Base-by-base conservation (phyloP, 2,329 filamentous ascomycete species). In the Pseudogymnoascus sp. region DNA sequence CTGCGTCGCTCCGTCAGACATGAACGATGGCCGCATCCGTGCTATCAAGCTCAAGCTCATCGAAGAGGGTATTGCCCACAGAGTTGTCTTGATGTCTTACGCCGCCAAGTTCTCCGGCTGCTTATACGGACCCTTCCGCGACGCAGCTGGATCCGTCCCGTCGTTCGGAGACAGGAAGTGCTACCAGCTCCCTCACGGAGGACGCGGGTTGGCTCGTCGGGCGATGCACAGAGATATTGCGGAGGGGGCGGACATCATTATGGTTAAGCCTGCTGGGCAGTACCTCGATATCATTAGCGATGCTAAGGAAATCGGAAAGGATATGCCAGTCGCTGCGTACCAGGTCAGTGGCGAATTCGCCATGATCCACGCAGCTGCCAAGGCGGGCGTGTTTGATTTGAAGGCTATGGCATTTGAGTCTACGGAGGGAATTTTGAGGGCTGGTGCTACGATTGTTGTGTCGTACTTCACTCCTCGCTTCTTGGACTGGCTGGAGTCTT, bases 11-110 rank as follows among this genome's bases (percentile, higher is more conserved):
- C 95, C 95, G 1, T 96, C 91, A 1, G 95, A 99, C 76, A 99
- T 99, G 95, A 99, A 97, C 75, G 95, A 99, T 75, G 95, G 95
- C 28, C 89, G 95, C 68, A 96, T 99, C 72, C 90, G 93, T 64
- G 93, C 93, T 66, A 99, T 99, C 76, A 99, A 99, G 82, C 84
- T 97, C 62, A 97, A 97, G 80, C 82, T 99, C 66, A 97, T 97
- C 64, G 93, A 97, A 76, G 88, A 92, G 64, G 93, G 93, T 62
- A 90, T 97, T 69, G 89, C 93, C 5, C 95, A 99, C 79, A 88
- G 89, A 74, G 89, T 93, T 11, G 84, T 96, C 62, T 83, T 99
- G 65, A 97, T 99, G 95, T 96, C 92, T 3, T 99, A 99, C 77
- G 92, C 92, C 12, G 95, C 95, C 72, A 99, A 99, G 76, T 99